These are phyloP conservation scores for Linum trigynum DNA, from an alignment of 345 rosid species.

Conservation along the genomic window DNA sequence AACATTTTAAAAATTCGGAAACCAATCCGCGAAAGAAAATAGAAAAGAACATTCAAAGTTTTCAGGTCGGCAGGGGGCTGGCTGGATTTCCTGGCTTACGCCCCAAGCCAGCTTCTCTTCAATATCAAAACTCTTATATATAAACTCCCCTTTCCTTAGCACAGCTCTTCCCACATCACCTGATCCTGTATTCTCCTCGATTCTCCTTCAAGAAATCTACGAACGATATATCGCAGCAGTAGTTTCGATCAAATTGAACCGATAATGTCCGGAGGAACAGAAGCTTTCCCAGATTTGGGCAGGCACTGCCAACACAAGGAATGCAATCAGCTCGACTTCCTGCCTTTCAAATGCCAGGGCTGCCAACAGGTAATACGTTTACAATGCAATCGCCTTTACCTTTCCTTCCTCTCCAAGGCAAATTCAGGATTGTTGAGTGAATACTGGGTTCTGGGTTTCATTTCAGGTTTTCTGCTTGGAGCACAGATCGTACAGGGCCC, in stretches of 20 bases:
- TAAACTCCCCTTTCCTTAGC: background rate
- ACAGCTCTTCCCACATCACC: background rate
- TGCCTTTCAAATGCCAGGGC: slow-evolving; percentile 63
- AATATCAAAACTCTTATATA: slow-evolving; percentile 1
- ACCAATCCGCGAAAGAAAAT: background rate
- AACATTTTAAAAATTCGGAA: too few species aligned
- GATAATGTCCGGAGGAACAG: slow-evolving; percentile 65
- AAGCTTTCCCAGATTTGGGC: slow-evolving; percentile 80
- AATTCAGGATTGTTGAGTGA: background rate
- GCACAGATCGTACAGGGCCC: slow-evolving; percentile 60
- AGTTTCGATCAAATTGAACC: background rate
- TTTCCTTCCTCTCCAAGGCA: too few species aligned
- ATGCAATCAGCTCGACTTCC: slow-evolving; percentile 77
- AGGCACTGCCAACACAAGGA: slow-evolving; percentile 58
- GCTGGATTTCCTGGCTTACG: slow-evolving; percentile 28
- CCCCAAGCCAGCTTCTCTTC: slow-evolving; percentile 24
- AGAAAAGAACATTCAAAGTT: background rate
- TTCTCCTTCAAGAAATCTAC: background rate
- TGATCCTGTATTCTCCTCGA: background rate
- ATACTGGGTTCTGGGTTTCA: background rate
- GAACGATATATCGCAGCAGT: background rate
- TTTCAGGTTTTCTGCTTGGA: slow-evolving; percentile 65
- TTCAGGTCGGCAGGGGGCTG: background rate
- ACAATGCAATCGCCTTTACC: background rate
- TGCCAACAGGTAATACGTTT: slow-evolving; percentile 43